Evolutionary conservation across 495 filamentous ascomycete species (phyloP), one percentile per base, ranked within the genome.

Genomic region (Filosporella fistucella): DNA sequence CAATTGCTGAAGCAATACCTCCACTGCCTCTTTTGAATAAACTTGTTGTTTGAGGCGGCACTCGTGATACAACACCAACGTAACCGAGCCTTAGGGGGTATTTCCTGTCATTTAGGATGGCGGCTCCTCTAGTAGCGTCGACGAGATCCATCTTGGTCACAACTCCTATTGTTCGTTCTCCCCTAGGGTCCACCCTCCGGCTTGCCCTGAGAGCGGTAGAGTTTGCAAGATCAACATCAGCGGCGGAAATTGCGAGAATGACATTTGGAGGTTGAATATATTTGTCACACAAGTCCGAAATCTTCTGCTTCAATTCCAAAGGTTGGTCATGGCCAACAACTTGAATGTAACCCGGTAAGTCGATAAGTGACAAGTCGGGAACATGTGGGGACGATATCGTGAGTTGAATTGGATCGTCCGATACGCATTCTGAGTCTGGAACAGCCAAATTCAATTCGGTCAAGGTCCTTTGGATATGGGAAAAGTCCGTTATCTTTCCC

Each of bases 111-210:
- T 69, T 74, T 6, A 99, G 69, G 25, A 99, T 86, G 24, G 75
- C 72, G 13, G 77, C 74, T 13, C 90, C 93, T 47, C 93, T 81
- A 16, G 72, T 71, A 11, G 93, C 78, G 47, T 96, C 90, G 16
- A 99, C 90, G 17, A 99, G 77, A 61, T 99, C 93, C 91, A 99
- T 96, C 69, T 99, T 99, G 20, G 93, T 99, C 20, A 99, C 86
- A 18, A 99, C 93, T 29, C 93, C 93, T 59, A 99, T 97, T 2
- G 93, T 99, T 43, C 93, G 74, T 63, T 99, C 94, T 21, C 93
- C 93, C 42, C 94, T 72, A 3, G 94, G 94, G 60, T 99, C 93
- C 10, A 97, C 91, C 47, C 89, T 75, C 45, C 94, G 77, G 60
- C 90, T 95, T 21, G 93, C 89, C 47, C 91, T 76, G 22, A 99